phyloP scores from a whole-genome alignment of 805 yeast genomes.

The Lachancea meyersii region DNA sequence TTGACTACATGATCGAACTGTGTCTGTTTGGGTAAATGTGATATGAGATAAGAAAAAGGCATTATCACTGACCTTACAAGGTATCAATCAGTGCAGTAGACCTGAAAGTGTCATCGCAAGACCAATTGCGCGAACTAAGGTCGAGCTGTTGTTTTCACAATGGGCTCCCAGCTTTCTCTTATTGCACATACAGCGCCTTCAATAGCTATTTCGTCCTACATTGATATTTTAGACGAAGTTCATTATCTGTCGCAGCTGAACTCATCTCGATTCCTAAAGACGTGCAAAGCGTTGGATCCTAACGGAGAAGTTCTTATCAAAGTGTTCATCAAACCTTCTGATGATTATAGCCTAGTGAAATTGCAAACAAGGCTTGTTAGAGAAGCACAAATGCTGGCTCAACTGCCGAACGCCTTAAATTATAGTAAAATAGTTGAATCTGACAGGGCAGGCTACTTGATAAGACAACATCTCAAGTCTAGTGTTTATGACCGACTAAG shows the following conservation, averaged over 20 bases:
- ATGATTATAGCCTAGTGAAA: constrained; percentile 18
- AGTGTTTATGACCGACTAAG: constrained; percentile 85
- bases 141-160: constrained; percentile 22
- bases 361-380: constrained; percentile 33
- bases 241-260: constrained; percentile 73
- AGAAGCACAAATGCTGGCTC: constrained; percentile 36
- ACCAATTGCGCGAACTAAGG: not conserved
- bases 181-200: constrained; percentile 89
- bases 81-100: too few species aligned
- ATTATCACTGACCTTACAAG: not conserved
- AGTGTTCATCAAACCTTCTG: constrained; percentile 68
- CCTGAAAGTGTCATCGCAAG: too few species aligned
- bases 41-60: not conserved
- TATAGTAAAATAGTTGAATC: constrained; percentile 75
- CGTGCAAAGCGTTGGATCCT: constrained; percentile 71
- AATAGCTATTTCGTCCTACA: constrained; percentile 83
- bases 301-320: constrained; percentile 74
- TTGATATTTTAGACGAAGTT: constrained; percentile 68
- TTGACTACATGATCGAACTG: too few species aligned
- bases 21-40: not conserved
- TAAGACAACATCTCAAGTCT: constrained; percentile 72
- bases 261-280: constrained; percentile 77
- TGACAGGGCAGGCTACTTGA: constrained; percentile 83
- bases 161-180: constrained; percentile 86
- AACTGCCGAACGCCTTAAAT: constrained; percentile 59